phyloP scores from a whole-genome alignment of 1,284 basidiomycete genomes.

The Cryptococcus sp. region DNA sequence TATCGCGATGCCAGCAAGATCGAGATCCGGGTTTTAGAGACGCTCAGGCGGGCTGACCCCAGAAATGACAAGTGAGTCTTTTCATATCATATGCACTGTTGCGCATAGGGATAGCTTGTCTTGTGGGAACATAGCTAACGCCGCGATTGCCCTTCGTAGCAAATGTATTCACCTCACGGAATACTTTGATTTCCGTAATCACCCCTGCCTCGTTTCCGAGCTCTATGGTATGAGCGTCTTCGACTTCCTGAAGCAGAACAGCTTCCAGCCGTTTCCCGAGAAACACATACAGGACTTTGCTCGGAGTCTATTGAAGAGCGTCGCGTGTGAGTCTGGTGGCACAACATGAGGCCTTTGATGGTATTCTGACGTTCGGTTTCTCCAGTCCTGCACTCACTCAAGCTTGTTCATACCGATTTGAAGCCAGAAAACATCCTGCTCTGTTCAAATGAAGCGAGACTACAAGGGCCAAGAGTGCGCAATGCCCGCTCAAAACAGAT shows the following conservation, averaged over 20 bases:
- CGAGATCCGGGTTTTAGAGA: conserved; percentile 91
- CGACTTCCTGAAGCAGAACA: conserved; percentile 98
- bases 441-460: conserved; percentile 73
- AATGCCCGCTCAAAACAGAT: conserved; percentile 25
- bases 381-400: conserved; percentile 88
- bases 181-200: conserved; percentile 96
- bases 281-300: conserved; percentile 96
- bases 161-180: conserved; percentile 97
- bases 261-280: conserved; percentile 93
- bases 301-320: conserved; percentile 84
- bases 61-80: conserved; percentile 83
- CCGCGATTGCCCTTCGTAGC: conserved; percentile 56
- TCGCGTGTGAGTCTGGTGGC: conserved; percentile 72
- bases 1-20: conserved; percentile 99
- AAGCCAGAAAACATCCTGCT: conserved; percentile 98
- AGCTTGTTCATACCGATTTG: conserved; percentile 95
- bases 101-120: not conserved
- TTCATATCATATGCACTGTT: not conserved
- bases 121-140: not conserved
- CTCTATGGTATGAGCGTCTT: conserved; percentile 97
- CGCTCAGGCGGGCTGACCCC: conserved; percentile 87
- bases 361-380: conserved; percentile 6
- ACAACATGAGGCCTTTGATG: not conserved
- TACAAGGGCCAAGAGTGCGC: conserved; percentile 38
- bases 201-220: conserved; percentile 97